phyloP scores from a whole-genome alignment of 2,329 filamentous ascomycete genomes.

The Botrytis tulipae region DNA sequence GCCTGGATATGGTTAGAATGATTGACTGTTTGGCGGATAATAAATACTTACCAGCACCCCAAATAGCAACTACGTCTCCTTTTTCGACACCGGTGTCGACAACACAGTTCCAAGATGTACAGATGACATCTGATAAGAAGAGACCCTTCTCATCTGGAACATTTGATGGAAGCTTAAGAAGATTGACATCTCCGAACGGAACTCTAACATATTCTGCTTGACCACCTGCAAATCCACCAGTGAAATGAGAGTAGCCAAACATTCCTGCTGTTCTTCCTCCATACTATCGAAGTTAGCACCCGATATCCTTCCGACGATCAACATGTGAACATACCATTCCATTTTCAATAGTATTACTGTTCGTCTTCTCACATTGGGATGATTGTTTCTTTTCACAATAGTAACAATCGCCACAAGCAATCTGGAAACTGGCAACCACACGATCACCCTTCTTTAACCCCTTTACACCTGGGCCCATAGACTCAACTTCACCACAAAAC shows the following conservation, averaged over 20 bases:
- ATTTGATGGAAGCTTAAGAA: constrained; percentile 73
- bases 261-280: constrained; percentile 73
- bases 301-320: not conserved
- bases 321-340: constrained; percentile 50
- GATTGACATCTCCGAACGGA: constrained; percentile 75
- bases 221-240: constrained; percentile 81
- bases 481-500: constrained; percentile 51
- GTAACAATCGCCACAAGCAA: constrained; percentile 70
- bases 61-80: constrained; percentile 76
- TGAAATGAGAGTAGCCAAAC: constrained; percentile 75
- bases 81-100: constrained; percentile 80
- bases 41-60: constrained; percentile 59
- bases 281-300: constrained; percentile 46
- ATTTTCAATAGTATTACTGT: constrained; percentile 67
- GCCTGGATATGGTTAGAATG: constrained; percentile 38
- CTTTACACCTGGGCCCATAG: constrained; percentile 50
- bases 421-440: constrained; percentile 85
- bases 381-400: constrained; percentile 77
- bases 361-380: constrained; percentile 78
- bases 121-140: constrained; percentile 77
- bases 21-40: not conserved
- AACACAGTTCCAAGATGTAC: constrained; percentile 77
- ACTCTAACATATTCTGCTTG: constrained; percentile 87
- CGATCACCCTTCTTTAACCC: constrained; percentile 59
- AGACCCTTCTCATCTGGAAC: constrained; percentile 80